phyloP scores from a whole-genome alignment of 2,329 filamentous ascomycete genomes.

The Xylariaceae sp. region DNA sequence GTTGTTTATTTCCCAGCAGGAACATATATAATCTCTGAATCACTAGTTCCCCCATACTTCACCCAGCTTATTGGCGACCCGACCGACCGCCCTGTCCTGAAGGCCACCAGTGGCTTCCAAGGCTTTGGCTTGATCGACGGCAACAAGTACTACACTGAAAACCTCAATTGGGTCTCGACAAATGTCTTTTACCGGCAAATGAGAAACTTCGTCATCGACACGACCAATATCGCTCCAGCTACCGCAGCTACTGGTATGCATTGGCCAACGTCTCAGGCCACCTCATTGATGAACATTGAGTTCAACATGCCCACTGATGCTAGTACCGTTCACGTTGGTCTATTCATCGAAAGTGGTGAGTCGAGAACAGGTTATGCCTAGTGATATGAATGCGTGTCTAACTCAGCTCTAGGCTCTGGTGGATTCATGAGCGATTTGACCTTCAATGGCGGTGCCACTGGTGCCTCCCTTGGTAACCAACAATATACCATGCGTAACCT shows the following conservation, averaged over 20 bases:
- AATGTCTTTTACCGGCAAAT: constrained; percentile 64
- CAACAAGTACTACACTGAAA: constrained; percentile 41
- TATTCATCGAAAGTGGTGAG: constrained; percentile 30
- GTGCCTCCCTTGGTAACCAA: constrained; percentile 62
- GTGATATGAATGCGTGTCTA: neutral
- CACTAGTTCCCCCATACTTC: constrained; percentile 60
- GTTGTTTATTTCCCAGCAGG: constrained; percentile 41
- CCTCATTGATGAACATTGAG: constrained; percentile 46
- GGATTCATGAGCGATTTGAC: constrained; percentile 55
- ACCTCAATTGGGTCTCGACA: constrained; percentile 40
- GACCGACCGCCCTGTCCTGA: constrained; percentile 49
- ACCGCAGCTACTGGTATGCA: constrained; percentile 45
- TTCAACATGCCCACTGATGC: constrained; percentile 39
- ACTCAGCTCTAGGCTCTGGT: constrained; percentile 29
- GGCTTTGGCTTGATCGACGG: constrained; percentile 56
- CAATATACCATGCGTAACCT: constrained; percentile 68
- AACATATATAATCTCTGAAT: constrained; percentile 52
- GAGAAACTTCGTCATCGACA: constrained; percentile 61
- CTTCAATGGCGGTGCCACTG: constrained; percentile 54
- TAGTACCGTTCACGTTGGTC: constrained; percentile 26
- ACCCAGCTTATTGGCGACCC: constrained; percentile 60
- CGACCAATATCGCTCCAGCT: constrained; percentile 25
- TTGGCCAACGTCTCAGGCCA: constrained; percentile 61
- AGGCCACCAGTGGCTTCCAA: constrained; percentile 47
- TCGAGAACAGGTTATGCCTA: neutral